Evolutionary conservation across 2,329 filamentous ascomycete species (phyloP), one percentile per base, ranked within the genome.

Genomic region (Grosmannia clavigera): DNA sequence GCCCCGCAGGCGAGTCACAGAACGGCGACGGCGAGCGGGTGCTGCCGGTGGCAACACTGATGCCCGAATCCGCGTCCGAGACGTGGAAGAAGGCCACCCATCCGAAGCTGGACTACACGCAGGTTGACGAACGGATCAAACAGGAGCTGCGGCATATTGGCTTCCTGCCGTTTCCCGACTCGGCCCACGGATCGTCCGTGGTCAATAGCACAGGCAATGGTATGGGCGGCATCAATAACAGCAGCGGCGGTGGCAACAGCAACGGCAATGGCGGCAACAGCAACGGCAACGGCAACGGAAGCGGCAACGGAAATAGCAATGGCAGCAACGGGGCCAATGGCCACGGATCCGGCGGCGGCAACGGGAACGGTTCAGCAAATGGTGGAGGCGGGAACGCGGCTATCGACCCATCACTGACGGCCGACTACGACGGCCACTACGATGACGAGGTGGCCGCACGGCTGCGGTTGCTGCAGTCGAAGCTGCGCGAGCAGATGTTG

Each of bases 381-480:
- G 57, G 19, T 2, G 61, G 31, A 25, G 29, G 12, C 25, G 63
- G 61, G 61, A 7, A 61, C 63, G 38, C 57, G 48, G 38, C 16
- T 53, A 77, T 38, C 2, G 63, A 64, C 56, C 50, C 58, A n/a
- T 46, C 60, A 25, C 25, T 57, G 11, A 65, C 67, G 43, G 85
- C 88, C 12, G 88, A 96, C 65, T 97, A 92, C 72, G 90, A 95
- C 67, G 87, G 85, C 0, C 90, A 95, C 70, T 91, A 85, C 66
- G 94, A 99, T 69, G 94, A 99, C 70, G 92, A 96, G 71, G 88
- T 99, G 48, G 90, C 92, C 7, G 92, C 90, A 56, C 88, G 94
- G 25, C 77, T 99, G 27, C 90, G 94, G 12, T 83, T 90, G 29
- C 79, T 99, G 1, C 94, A 99, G 69, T 79, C 82, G 58, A 86